Evolutionary conservation across 106 monocot genomes (phyloP).

Genomic region (Ottelia alismoides): DNA sequence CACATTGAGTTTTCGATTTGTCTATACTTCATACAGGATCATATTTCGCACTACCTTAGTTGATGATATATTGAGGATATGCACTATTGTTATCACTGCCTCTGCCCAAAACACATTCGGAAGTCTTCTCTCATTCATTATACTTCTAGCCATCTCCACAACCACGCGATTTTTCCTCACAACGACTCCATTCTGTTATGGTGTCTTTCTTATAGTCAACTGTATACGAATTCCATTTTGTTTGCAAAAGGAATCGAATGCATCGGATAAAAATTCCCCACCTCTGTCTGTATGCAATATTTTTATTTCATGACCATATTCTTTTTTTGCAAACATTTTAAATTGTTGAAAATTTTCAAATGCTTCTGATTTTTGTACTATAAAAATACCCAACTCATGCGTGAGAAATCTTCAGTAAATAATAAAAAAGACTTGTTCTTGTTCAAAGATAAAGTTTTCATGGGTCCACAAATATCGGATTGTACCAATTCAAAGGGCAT

Average conservation of each 20-base stretch:
- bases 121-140: not conserved
- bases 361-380: not conserved
- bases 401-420: conserved; percentile 2
- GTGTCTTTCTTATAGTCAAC: not conserved
- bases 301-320: not conserved
- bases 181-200: conserved; percentile 5
- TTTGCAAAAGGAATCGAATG: not conserved
- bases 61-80: not conserved
- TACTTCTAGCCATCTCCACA: conserved; percentile 4
- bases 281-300: not conserved
- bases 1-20: not conserved
- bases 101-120: conserved; percentile 5
- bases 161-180: conserved; percentile 4
- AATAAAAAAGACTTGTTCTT: conserved; percentile 5
- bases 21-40: conserved; percentile 1
- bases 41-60: not conserved
- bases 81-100: not conserved
- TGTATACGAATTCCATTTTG: conserved; percentile 6
- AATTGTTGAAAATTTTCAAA: not conserved
- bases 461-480: conserved; percentile 1
- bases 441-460: not conserved
- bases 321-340: conserved; percentile 2
- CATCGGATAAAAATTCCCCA: conserved; percentile 1
- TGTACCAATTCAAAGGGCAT: not conserved
- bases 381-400: conserved; percentile 5